Base-by-base conservation (phyloP, 345 rosid species). In the Linum trigynum region DNA sequence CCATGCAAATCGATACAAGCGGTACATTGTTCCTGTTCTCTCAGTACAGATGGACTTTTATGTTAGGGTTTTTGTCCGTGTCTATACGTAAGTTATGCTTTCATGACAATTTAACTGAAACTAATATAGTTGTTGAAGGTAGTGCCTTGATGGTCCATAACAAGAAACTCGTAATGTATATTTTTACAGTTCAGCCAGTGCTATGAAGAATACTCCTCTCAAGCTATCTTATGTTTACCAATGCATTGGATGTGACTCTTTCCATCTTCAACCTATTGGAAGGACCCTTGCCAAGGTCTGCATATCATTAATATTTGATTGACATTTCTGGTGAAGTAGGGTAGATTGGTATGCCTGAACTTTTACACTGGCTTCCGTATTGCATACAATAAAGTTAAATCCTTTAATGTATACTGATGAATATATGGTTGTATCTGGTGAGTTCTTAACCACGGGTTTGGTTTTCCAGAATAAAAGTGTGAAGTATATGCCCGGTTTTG, bases 1-100 rank as follows among this genome's bases (percentile, higher is more conserved):
- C 79, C 99, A 95, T 81, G 99, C 99, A 38, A 95, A 95, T 78
- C 91, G 99, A 50, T 91, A 95, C 82, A 95, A 86, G 68, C 94
- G 99, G 38, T 95, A 91, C 70, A 91, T 95, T 73, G 95, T 89
- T 75, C 99, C 99, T 45, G 90, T 95, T 65, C 78, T 95, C 12
- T 89, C 98, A 43, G 99, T 91, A 53, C 95, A 83, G 66, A 95
- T 95, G 95, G 90, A 95, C 75, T 95, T 95, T 67, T 95, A 95
- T 65, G 90, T 89, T 64, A 87, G 97, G 51, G 98, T 95, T 59
- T 95, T 95, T 76, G 97, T 95, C 66, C 95, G 99, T 12, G 59
- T 91, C 60, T 95, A 87, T 82, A 81, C 96, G 98, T 95, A 80
- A 37, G 97, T 84, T 67, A 61, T 48, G 43, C 8, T 41, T 4